Base-by-base conservation (phyloP, 2,329 filamentous ascomycete species). In the Fusarium buharicum region DNA sequence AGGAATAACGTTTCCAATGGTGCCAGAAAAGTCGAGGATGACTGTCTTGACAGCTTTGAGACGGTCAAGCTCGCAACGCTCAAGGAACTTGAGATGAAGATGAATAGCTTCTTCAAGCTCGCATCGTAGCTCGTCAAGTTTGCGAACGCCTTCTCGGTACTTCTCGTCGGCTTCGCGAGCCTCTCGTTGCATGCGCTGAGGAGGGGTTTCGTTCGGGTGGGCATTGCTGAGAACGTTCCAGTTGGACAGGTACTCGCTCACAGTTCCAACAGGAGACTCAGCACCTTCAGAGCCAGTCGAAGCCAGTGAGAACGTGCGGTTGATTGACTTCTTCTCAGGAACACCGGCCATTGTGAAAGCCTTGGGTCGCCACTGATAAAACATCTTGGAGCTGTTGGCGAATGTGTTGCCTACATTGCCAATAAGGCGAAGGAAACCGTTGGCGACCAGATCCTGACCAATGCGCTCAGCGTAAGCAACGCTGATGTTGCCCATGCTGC, bases 21-120 rank as follows among this genome's bases (percentile, higher is more conserved):
- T 93, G 40, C 95, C 95, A 5, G 94, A 97, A 76, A 99, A 98
- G 78, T 99, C 96, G 38, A 99, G 85, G 61, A 99, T 90, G 48
- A 99, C 96, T 20, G 94, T 94, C 83, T 99, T 98, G 83, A 99
- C 95, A 17, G 96, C 95, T 82, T 96, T 98, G 44, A 99, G 84
- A 61, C 96, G 87, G 76, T 99, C 96, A 59, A 98, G 81, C 77
- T 99, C 95, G 76, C 95, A 99, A 60, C 94, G 92, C 81, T 99
- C 95, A 78, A 99, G 92, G 78, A 97, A 99, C 74, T 89, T 92
- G 66, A 99, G 84, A 73, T 98, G 93, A 44, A 94, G 84, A 64
- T 96, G 87, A 75, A 99, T 97, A 53, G 92, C 89, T 76, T 99
- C 93, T 77, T 99, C 95, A n/a, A 99, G 82, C 53, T 92, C 92